Evolutionary conservation across 108 stramenopile genomes (phyloP).

Genomic region (Nitzschia sp.): DNA sequence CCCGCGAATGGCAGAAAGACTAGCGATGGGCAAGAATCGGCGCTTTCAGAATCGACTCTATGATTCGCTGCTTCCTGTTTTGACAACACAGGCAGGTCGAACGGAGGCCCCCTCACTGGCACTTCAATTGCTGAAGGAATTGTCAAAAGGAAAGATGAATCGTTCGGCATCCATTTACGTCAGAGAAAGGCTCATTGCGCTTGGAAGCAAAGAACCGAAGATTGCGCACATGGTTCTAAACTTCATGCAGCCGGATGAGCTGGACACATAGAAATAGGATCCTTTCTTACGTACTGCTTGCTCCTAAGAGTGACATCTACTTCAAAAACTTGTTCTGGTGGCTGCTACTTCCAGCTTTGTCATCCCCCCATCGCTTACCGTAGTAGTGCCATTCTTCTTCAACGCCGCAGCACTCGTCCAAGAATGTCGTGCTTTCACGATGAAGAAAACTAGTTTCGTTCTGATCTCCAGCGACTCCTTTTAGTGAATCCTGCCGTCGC

Average conservation of each 20-base stretch:
- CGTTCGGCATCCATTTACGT: slow-evolving; percentile 58
- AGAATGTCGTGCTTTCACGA: too few relatives aligned
- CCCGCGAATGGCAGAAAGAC: slow-evolving; percentile 52
- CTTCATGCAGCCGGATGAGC: slow-evolving; percentile 12
- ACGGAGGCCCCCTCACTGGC: slow-evolving; percentile 71
- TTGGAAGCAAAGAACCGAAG: slow-evolving; percentile 65
- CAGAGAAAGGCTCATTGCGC: slow-evolving; percentile 63
- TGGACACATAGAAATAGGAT: neutral
- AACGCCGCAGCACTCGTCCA: too few relatives aligned
- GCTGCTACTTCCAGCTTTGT: too few relatives aligned
- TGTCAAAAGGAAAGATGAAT: slow-evolving; percentile 59
- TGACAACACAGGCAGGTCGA: slow-evolving; percentile 66
- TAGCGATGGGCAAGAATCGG: slow-evolving; percentile 20
- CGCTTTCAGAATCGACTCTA: slow-evolving; percentile 44
- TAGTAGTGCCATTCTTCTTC: too few relatives aligned
- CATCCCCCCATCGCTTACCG: too few relatives aligned
- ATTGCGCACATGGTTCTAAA: slow-evolving; percentile 72
- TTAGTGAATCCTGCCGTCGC: too few relatives aligned
- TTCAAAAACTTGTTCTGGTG: too few relatives aligned
- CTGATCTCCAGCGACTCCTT: too few relatives aligned
- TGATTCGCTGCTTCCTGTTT: slow-evolving; percentile 72
- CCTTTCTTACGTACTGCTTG: too few relatives aligned
- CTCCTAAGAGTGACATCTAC: too few relatives aligned
- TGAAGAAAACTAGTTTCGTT: too few relatives aligned
- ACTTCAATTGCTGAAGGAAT: slow-evolving; percentile 55